Evolutionary conservation across 2,329 filamentous ascomycete species (phyloP), one percentile per base, ranked within the genome.

Genomic region (Coniochaeta sp.): DNA sequence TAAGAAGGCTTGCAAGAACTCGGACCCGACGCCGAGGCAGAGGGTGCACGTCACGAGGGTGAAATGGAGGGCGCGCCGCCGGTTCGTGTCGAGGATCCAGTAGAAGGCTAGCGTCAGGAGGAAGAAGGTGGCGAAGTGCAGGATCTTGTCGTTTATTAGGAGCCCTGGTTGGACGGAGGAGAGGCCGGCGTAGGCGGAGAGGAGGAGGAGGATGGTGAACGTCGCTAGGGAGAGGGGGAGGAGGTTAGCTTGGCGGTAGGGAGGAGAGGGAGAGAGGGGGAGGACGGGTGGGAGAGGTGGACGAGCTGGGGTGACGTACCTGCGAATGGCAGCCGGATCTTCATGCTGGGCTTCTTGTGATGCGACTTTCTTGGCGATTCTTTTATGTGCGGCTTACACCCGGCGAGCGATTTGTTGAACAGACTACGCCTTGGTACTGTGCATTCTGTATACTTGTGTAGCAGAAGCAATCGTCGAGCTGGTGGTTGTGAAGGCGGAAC

Each of bases 61-160:
- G 57, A 96, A 73, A 69, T 99, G 87, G 48, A 96, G 75, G 18
- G 84, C 86, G 59, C 92, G 88, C 49, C 92, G 85, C 56, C 94
- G 88, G 56, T 85, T 87, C 50, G 91, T 95, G 67, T 99, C 94
- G 61, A 96, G 72, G 65, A 96, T 88, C 91, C 94, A 99, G 81
- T 99, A 99, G 78, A 97, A 97, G 60, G 81, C 73, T 57, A 88
- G 70, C 14, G 92, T 96, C 50, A 99, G 79, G 58, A 89, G 66
- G 77, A 97, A 96, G 75, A 99, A 97, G 61, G 88, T 91, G 53
- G 91, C 56, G 61, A 88, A 78, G 70, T 97, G 94, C 26, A 97
- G 79, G 63, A 87, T 74, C 71, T 99, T 97, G 78, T 96, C 91
- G 74, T 95, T 91, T 66, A 92, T 79, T 62, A 77, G 67, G 55